Percentiles rank a stretch among this genome's conserved stretches.
These are phyloP conservation scores for Leptodontidium sp. DNA, from an alignment of 2,329 filamentous ascomycete genomes.

Conservation along the genomic window DNA sequence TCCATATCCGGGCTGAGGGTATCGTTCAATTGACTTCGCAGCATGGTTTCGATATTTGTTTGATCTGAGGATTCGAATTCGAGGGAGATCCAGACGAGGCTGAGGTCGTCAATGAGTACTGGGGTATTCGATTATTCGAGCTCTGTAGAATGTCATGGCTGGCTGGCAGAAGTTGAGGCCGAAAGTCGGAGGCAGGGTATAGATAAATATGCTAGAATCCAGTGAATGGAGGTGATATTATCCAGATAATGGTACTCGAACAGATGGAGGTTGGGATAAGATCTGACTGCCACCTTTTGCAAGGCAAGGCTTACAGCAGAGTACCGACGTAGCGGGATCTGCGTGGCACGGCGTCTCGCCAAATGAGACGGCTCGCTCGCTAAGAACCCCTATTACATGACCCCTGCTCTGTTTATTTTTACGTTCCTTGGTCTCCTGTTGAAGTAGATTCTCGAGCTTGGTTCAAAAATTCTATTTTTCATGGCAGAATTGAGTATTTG, in stretches of 20 bases:
- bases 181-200: neutral
- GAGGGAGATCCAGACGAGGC: constrained; percentile 21
- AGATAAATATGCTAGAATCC: neutral
- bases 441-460: neutral
- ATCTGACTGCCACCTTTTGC: constrained; percentile 2
- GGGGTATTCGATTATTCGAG: neutral
- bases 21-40: constrained; percentile 39
- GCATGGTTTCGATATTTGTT: constrained; percentile 30
- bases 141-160: constrained; percentile 12
- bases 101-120: constrained; percentile 20
- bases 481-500: too few relatives aligned
- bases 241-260: neutral
- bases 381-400: neutral
- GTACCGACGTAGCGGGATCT: constrained; percentile 7
- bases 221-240: neutral
- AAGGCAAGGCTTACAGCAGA: constrained; percentile 8
- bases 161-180: neutral
- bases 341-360: constrained; percentile 17
- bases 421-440: neutral
- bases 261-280: constrained; percentile 10
- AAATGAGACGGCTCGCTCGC: constrained; percentile 1
- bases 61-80: neutral
- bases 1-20: constrained; percentile 23
- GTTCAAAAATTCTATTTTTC: neutral
- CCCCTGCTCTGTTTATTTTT: constrained; percentile 15